Base-by-base conservation (phyloP, 805 yeast genomes). In the Candida michaelii region DNA sequence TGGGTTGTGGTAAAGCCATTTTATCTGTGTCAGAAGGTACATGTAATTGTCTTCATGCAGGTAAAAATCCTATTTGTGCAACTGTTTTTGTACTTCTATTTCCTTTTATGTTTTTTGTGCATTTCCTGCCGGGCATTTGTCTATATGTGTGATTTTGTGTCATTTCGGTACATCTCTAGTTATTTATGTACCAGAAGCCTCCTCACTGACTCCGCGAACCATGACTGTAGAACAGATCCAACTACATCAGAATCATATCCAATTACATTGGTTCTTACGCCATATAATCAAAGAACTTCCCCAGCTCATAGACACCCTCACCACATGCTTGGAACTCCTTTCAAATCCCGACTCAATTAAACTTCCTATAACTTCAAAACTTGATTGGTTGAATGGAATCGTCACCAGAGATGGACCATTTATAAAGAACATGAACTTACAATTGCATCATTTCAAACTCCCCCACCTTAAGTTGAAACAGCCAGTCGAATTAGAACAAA, bases 371-470 rank as follows among this genome's bases (percentile, higher is more conserved):
- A 66, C 81, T 0, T 70, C 81, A 0, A 75, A 80, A 42, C 73
- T 76, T 43, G 84, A 80, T 2, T 24, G 30, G 34, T 59, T 83
- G 12, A 81, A 82, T 46, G 91, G 91, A 0, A 69, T 79, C 1
- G 57, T 83, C 0, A 75, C 78, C 0, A 59, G 90, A 39, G 73
- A 69, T 40, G 82, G 83, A 5, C 70, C 74, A 10, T 72, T 73
- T 46, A 65, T 84, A 4, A 66, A 74, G 1, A 71, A 70, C 40
- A 73, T 62, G 43, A 53, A 52, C 39, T 56, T 74, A 41, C 71
- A 66, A 49, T 78, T 71, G 52, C 74, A 63, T 42, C 60, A 56
- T 44, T 63, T 66, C 47, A 69, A 58, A 49, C 58, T 65, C 46
- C 37, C 37, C n/a, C 15, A 21, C 2, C n/a, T 41, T 5, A 12